Conservation (phyloP, 805 yeast species). For the Cyberlindnera maclurae region DNA sequence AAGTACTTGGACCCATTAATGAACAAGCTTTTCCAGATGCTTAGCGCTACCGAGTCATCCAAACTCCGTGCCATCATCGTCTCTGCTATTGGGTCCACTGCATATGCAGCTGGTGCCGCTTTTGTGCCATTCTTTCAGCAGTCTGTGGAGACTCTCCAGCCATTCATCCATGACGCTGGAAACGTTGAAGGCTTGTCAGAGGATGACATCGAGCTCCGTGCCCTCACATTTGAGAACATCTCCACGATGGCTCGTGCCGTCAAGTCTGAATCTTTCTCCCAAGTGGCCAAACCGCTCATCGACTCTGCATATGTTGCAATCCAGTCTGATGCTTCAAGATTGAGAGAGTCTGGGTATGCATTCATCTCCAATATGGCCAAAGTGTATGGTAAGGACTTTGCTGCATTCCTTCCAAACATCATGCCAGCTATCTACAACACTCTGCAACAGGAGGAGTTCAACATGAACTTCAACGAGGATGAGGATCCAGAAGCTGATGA, state of each 20-base stretch:
- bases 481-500: slow-evolving; percentile 32
- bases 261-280: slow-evolving; percentile 81
- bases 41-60: slow-evolving; percentile 69
- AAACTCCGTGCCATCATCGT: slow-evolving; percentile 71
- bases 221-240: slow-evolving; percentile 86
- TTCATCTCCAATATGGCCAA: slow-evolving; percentile 91
- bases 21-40: slow-evolving; percentile 81
- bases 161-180: slow-evolving; percentile 65
- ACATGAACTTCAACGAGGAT: slow-evolving; percentile 47
- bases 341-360: slow-evolving; percentile 92
- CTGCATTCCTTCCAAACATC: slow-evolving; percentile 74
- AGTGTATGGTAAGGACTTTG: slow-evolving; percentile 86
- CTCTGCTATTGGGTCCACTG: slow-evolving; percentile 95
- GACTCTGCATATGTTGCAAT: slow-evolving; percentile 81
- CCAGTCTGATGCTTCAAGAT: slow-evolving; percentile 69
- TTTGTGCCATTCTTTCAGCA: slow-evolving; percentile 81
- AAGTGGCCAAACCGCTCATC: slow-evolving; percentile 81
- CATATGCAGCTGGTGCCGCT: slow-evolving; percentile 86
- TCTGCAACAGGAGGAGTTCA: slow-evolving; percentile 81
- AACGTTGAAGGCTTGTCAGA: slow-evolving; percentile 73
- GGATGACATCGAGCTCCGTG: slow-evolving; percentile 86
- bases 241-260: slow-evolving; percentile 96
- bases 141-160: slow-evolving; percentile 75
- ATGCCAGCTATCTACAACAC: slow-evolving; percentile 81
- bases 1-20: slow-evolving; percentile 81